Conservation (phyloP, 1,139 yeast species). For the Magnusiomyces ingens region DNA sequence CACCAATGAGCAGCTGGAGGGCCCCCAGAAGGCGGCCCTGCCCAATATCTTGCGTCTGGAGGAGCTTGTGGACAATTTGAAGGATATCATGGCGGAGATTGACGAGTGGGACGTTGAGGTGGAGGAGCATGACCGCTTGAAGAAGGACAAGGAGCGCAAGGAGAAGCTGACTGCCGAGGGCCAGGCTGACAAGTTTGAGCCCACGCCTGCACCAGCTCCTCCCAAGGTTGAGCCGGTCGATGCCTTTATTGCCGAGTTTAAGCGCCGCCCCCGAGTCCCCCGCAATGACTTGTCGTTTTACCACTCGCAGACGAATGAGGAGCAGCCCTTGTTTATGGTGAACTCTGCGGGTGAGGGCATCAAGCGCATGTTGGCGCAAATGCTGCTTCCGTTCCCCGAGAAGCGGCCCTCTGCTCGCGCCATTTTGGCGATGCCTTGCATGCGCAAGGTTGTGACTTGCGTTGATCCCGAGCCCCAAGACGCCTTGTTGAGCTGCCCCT, state of each 20-base stretch:
- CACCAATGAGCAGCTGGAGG: too few species aligned
- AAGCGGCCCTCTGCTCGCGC: constrained; percentile 71
- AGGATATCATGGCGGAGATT: not conserved
- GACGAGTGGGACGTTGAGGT: not conserved
- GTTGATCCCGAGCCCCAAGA: constrained; percentile 3
- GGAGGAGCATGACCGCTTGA: constrained; percentile 17
- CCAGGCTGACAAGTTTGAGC: constrained; percentile 36
- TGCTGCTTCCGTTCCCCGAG: constrained; percentile 65
- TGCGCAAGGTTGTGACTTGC: not conserved
- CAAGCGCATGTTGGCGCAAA: constrained; percentile 28
- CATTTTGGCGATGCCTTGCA: constrained; percentile 35
- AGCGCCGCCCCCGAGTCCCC: constrained; percentile 3
- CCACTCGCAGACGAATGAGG: constrained; percentile 28
- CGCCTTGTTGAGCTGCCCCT: not conserved
- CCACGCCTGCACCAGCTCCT: too few species aligned
- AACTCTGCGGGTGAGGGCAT: constrained; percentile 27
- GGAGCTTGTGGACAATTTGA: not conserved
- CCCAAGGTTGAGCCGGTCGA: not conserved
- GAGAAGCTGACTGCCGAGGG: constrained; percentile 61
- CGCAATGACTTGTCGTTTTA: not conserved
- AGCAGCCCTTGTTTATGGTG: constrained; percentile 58
- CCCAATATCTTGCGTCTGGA: not conserved
- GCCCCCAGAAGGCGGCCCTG: too few species aligned
- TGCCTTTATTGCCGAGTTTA: not conserved
- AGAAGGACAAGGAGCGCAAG: constrained; percentile 64